These are phyloP conservation scores for Verticillium longisporum DNA, from an alignment of 2,329 filamentous ascomycete species.

Conservation along the genomic window DNA sequence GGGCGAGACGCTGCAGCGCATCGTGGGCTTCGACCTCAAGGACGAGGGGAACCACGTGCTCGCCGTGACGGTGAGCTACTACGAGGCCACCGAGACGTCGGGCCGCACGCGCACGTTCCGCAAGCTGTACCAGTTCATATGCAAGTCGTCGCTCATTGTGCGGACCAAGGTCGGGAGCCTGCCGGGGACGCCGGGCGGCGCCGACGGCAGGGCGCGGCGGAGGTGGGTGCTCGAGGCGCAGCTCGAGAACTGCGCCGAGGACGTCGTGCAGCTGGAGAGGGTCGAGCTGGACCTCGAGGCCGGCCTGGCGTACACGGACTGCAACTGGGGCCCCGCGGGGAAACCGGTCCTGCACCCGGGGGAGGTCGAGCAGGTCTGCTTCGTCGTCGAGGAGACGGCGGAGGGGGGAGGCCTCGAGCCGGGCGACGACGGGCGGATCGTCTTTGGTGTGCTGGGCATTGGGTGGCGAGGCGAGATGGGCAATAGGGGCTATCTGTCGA, in stretches of 20 bases:
- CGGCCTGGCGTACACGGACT: slow-evolving; percentile 44
- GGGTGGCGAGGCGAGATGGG: slow-evolving; percentile 90
- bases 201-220: slow-evolving; percentile 16
- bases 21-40: slow-evolving; percentile 80
- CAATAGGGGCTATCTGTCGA: slow-evolving; percentile 78
- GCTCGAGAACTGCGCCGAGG: slow-evolving; percentile 88
- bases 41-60: slow-evolving; percentile 93
- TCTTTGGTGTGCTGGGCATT: slow-evolving; percentile 76
- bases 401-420: slow-evolving; percentile 37
- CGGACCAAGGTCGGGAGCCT: slow-evolving; percentile 77
- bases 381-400: slow-evolving; percentile 45
- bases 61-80: slow-evolving; percentile 89
- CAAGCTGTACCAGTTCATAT: slow-evolving; percentile 95
- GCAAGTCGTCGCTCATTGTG: slow-evolving; percentile 83
- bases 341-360: slow-evolving; percentile 54
- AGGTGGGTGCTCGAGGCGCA: slow-evolving; percentile 85
- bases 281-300: slow-evolving; percentile 48
- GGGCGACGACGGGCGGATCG: slow-evolving; percentile 50
- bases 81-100: slow-evolving; percentile 68
- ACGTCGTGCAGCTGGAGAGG: slow-evolving; percentile 68
- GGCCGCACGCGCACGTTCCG: slow-evolving; percentile 77
- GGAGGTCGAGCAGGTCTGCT: slow-evolving; percentile 61
- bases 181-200: slow-evolving; percentile 22
- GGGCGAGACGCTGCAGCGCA: slow-evolving; percentile 68
- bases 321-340: slow-evolving; percentile 46